Evolutionary conservation across 2,329 filamentous ascomycete species (phyloP).

Genomic region (Colletotrichum sidae): DNA sequence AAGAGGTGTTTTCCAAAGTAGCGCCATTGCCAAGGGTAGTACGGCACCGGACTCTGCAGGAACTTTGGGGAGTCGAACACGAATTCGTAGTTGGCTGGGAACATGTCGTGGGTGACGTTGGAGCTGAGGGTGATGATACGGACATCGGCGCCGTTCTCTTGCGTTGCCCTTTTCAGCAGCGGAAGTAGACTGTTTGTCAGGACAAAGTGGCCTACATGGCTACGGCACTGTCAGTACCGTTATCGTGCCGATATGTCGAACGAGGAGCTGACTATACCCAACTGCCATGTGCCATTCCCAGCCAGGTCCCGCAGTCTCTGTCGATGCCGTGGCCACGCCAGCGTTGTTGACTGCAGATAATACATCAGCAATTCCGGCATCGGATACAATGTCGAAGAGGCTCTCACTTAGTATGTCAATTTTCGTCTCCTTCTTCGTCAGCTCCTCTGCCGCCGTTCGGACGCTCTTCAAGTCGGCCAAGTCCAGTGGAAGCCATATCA

Average conservation of each 20-base stretch:
- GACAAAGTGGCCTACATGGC: constrained; percentile 44
- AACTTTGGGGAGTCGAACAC: constrained; percentile 37
- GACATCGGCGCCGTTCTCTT: constrained; percentile 39
- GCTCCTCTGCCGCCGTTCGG: constrained; percentile 36
- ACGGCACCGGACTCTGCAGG: constrained; percentile 26
- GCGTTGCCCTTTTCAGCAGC: constrained; percentile 40
- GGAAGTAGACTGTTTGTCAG: constrained; percentile 44
- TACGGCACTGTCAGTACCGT: constrained; percentile 27
- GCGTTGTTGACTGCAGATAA: constrained; percentile 43
- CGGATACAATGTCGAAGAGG: no score
- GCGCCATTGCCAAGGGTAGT: constrained; percentile 37
- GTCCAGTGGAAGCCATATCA: constrained; percentile 42
- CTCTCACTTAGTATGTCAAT: constrained; percentile 43
- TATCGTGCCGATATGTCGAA: background rate
- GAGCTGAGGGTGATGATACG: constrained; percentile 42
- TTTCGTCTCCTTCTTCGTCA: constrained; percentile 40
- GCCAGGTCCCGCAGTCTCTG: constrained; percentile 31
- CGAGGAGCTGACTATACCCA: constrained; percentile 32
- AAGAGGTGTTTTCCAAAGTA: constrained; percentile 30
- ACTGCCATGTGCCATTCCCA: constrained; percentile 43
- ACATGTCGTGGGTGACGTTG: constrained; percentile 31
- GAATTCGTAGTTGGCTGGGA: constrained; percentile 39
- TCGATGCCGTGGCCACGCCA: constrained; percentile 12
- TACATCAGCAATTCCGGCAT: background rate
- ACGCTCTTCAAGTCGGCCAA: constrained; percentile 40